Conservation (phyloP, 2,329 filamentous ascomycete species). For the Apiospora phragmitis region DNA sequence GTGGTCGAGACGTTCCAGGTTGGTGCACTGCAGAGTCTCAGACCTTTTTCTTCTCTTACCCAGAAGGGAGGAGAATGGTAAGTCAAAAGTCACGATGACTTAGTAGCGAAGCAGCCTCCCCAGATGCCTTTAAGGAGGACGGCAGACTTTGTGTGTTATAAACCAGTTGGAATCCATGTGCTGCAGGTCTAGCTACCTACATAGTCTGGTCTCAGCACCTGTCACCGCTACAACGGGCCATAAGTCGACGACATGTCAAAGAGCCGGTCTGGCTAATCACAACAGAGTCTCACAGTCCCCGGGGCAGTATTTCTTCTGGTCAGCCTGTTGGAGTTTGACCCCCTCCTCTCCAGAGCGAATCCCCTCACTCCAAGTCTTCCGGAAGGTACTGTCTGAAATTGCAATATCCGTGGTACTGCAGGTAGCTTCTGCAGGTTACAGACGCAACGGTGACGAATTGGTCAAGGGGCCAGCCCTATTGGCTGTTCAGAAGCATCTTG, state of each 20-base stretch:
- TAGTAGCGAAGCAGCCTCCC: background rate
- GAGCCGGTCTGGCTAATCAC: slow-evolving; percentile 9
- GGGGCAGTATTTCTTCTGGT: background rate
- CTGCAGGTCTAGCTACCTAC: background rate
- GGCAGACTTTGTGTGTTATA: background rate
- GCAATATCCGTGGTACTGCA: slow-evolving; percentile 5
- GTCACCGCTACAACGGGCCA: background rate
- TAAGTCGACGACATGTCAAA: background rate
- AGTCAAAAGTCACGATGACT: background rate
- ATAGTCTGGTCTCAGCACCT: background rate
- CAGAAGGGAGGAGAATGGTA: background rate
- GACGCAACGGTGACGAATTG: background rate
- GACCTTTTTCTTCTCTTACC: background rate
- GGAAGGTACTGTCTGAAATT: slow-evolving; percentile 5
- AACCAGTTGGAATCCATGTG: too few species aligned
- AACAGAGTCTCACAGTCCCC: background rate
- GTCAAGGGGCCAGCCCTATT: background rate
- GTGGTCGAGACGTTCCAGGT: background rate
- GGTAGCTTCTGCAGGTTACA: background rate
- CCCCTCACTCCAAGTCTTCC: slow-evolving; percentile 10
- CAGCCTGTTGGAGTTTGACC: background rate
- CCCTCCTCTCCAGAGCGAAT: slow-evolving; percentile 9
- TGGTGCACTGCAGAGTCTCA: slow-evolving; percentile 4
- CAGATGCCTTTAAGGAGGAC: background rate
- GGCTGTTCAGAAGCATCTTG: background rate